Percentiles rank a stretch among this genome's conserved stretches.
Conservation (phyloP, 345 rosid genomes). For the Bruguiera gymnorhiza region DNA sequence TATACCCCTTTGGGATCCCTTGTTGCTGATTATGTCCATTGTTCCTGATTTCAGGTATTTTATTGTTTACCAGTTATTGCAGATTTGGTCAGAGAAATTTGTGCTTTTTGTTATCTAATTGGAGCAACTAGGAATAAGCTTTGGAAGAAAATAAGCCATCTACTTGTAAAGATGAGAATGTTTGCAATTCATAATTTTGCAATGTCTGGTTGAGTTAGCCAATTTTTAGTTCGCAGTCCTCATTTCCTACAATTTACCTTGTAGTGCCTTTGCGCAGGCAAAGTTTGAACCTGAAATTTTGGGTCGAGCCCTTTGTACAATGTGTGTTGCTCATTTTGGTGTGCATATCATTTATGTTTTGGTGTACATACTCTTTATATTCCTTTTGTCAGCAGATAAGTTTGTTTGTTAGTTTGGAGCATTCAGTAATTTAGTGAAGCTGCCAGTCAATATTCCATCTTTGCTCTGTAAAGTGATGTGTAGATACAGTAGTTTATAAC, state of each 20-base stretch:
- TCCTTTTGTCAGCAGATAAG: neutral
- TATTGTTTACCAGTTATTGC: slow-evolving; percentile 1
- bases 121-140: neutral
- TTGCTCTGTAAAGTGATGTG: no score
- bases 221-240: neutral
- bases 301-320: neutral
- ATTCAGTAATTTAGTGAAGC: no score
- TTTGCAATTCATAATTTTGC: neutral
- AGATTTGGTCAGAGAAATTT: neutral
- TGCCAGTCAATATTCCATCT: no score
- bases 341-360: neutral
- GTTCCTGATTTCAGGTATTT: slow-evolving; percentile 2
- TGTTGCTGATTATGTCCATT: neutral
- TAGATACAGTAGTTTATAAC: no score
- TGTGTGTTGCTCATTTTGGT: neutral
- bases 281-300: neutral
- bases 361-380: neutral
- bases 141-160: neutral
- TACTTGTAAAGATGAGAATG: slow-evolving; percentile 1
- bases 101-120: neutral
- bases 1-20: neutral
- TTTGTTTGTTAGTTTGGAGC: no score
- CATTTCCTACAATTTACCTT: neutral
- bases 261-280: neutral
- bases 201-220: neutral